Evolutionary conservation across 2,329 filamentous ascomycete genomes (phyloP).

Genomic region (Colletotrichum somersetense): DNA sequence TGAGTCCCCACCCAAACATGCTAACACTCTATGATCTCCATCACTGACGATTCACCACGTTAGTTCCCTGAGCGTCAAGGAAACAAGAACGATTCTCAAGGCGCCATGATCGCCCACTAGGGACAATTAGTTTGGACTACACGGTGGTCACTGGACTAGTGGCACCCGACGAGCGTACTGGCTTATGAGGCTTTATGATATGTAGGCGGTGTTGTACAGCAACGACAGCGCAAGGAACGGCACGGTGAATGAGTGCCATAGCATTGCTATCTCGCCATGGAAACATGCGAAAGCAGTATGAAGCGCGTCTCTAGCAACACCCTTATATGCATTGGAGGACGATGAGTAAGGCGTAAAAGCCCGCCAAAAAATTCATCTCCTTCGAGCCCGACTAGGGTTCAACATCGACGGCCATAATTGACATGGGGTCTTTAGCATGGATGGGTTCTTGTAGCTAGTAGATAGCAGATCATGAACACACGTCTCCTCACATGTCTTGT

Average conservation of each 20-base stretch:
- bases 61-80: slow-evolving; percentile 67
- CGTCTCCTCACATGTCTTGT: neutral
- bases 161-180: neutral
- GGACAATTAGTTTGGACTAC: neutral
- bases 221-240: slow-evolving; percentile 20
- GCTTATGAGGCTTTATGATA: slow-evolving; percentile 11
- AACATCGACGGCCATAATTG: slow-evolving; percentile 14
- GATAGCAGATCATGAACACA: slow-evolving; percentile 26
- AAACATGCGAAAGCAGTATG: slow-evolving; percentile 2
- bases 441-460: slow-evolving; percentile 14
- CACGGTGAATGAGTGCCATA: neutral
- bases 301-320: slow-evolving; percentile 4
- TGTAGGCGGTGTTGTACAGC: slow-evolving; percentile 6
- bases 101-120: slow-evolving; percentile 58
- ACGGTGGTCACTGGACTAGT: neutral
- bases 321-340: slow-evolving; percentile 18
- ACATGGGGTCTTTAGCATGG: slow-evolving; percentile 28
- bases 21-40: neutral
- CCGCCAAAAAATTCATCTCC: neutral
- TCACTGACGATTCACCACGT: neutral
- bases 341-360: neutral
- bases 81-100: slow-evolving; percentile 65
- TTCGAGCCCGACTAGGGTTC: slow-evolving; percentile 33
- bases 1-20: slow-evolving; percentile 48
- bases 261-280: neutral